These are phyloP conservation scores for Takashimella tepidaria DNA, from an alignment of 1,284 basidiomycete species.

Conservation along the genomic window DNA sequence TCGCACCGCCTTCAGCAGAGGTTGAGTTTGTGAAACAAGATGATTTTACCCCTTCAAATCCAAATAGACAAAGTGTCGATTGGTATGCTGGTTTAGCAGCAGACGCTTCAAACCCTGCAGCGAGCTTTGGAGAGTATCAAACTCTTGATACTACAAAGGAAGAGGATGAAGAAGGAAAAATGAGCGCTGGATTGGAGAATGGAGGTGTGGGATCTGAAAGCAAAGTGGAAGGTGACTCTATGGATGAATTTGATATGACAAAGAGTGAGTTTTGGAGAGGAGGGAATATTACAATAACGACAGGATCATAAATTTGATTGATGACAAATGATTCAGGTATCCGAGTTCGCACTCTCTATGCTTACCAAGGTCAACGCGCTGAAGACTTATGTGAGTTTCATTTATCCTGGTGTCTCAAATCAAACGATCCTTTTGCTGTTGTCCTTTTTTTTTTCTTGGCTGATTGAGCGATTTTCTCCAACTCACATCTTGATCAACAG, in stretches of 20 bases:
- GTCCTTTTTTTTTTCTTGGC: too few relatives aligned
- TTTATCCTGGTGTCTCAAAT: neutral
- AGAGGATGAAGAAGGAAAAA: constrained; percentile 51
- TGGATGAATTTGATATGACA: constrained; percentile 73
- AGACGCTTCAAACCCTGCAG: constrained; percentile 52
- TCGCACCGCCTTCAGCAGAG: constrained; percentile 23
- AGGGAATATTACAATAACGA: constrained; percentile 22
- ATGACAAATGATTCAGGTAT: constrained; percentile 48
- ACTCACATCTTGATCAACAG: too few relatives aligned
- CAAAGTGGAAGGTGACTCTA: constrained; percentile 52
- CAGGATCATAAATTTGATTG: constrained; percentile 31
- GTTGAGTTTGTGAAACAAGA: too few relatives aligned
- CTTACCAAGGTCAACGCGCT: constrained; percentile 74
- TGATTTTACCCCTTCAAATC: constrained; percentile 35
- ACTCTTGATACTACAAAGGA: constrained; percentile 28
- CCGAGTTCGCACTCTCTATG: constrained; percentile 71
- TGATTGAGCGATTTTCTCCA: too few relatives aligned
- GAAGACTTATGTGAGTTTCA: constrained; percentile 73
- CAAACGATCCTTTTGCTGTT: too few relatives aligned
- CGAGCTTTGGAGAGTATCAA: constrained; percentile 17
- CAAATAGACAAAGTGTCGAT: constrained; percentile 75
- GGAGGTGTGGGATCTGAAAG: constrained; percentile 55
- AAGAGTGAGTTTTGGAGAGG: constrained; percentile 47
- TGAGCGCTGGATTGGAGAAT: constrained; percentile 46
- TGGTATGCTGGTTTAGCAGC: constrained; percentile 88